Base-by-base conservation (phyloP, 176 grass and related monocot species). In the Musa acuminata region DNA sequence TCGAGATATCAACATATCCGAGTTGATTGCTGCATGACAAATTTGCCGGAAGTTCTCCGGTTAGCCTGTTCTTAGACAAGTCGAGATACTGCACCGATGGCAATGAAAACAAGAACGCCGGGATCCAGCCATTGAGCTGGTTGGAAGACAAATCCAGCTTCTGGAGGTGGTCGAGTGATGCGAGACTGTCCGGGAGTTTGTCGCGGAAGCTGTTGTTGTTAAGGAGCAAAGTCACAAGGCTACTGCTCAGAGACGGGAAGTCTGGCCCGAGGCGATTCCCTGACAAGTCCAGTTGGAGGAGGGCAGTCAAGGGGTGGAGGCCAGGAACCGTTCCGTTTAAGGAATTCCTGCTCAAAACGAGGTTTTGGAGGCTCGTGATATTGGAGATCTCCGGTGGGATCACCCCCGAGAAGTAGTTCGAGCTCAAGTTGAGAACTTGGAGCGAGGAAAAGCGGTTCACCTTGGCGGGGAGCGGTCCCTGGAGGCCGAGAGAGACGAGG, bases 71-170 rank as follows among this genome's bases (percentile, higher is more conserved):
- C 17, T 74, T 65, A 0, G 95, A 99, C 21, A 99, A 73, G 80
- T 94, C 27, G 43, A 99, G 49, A 86, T 91, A 72, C 5, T 81
- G 73, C 57, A 99, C 82, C 49, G 82, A 74, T 48, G 86, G 87
- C 67, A 94, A 77, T 26, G 86, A 89, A 78, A 99, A 91, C 77
- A 99, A 13, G 52, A 88, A 79, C 17, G 85, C 62, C 1, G 90
- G 86, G 70, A 99, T 80, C 90, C 83, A 78, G 17, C 95, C 90
- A 6, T 55, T 52, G 11, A 99, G 80, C 9, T 25, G 1, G 73
- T 99, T 99, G 19, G 77, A 78, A 1, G 94, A 90, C 74, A 69
- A 83, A 83, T 97, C 94, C 10, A 97, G 8, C 71, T 69, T 80
- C 62, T 85, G 80, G 26, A 93, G 87, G 71, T 80, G 80, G 9